phyloP scores from a whole-genome alignment of 2,329 filamentous ascomycete species.

The Lachnellula cervina region DNA sequence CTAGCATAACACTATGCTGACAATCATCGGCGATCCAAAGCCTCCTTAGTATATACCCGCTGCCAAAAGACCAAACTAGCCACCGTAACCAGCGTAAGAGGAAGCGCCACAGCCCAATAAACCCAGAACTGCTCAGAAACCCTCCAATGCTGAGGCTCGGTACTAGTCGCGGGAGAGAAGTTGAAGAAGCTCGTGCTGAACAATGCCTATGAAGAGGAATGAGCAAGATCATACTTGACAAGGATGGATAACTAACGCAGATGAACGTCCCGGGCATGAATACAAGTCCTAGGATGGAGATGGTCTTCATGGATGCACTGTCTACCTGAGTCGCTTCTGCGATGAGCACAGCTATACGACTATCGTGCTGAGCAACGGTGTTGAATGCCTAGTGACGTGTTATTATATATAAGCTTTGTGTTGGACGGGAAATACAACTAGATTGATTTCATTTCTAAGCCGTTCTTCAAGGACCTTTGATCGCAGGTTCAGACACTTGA shows the following conservation, averaged over 20 bases:
- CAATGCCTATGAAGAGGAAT: not conserved
- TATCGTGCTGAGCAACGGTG: constrained; percentile 39
- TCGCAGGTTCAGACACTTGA: constrained; percentile 5
- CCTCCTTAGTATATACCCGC: too few species aligned
- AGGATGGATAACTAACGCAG: not conserved
- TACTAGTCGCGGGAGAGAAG: not conserved
- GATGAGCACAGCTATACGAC: constrained; percentile 36
- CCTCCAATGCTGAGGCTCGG: not conserved
- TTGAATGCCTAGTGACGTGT: constrained; percentile 33
- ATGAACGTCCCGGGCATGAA: constrained; percentile 29
- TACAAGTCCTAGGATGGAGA: constrained; percentile 43
- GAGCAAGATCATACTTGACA: not conserved
- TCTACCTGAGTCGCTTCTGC: constrained; percentile 39
- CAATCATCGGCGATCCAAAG: too few species aligned
- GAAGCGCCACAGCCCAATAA: not conserved
- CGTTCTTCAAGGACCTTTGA: constrained; percentile 5
- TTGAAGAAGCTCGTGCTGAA: not conserved
- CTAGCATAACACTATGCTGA: too few species aligned
- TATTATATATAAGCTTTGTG: not conserved
- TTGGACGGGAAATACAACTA: not conserved
- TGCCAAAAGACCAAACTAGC: not conserved
- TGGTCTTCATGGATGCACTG: constrained; percentile 47
- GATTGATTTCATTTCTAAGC: constrained; percentile 9
- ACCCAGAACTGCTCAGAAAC: not conserved
- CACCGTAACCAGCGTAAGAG: not conserved